Percentiles rank a stretch among this genome's conserved stretches.
These are phyloP conservation scores for Rosellinia necatrix DNA, from an alignment of 2,329 filamentous ascomycete genomes.

Conservation along the genomic window DNA sequence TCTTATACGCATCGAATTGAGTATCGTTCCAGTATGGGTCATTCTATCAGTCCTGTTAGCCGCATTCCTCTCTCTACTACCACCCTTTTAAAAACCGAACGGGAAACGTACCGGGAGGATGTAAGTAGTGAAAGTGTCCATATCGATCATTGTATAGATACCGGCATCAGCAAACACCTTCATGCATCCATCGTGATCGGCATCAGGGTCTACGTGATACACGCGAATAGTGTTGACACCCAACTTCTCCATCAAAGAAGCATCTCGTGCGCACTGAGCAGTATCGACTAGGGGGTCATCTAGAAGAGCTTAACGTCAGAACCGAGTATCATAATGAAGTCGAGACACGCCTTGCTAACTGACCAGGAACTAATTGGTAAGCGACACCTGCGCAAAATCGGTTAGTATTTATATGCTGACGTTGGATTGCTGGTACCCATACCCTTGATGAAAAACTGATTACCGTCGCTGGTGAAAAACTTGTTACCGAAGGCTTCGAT, in stretches of 20 bases:
- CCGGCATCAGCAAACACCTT: constrained; percentile 75
- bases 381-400: constrained; percentile 64
- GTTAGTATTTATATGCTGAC: constrained; percentile 12
- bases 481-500: constrained; percentile 72
- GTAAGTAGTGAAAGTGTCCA: constrained; percentile 75
- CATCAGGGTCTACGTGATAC: constrained; percentile 79
- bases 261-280: constrained; percentile 77
- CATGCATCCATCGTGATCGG: constrained; percentile 81
- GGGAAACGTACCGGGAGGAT: constrained; percentile 60
- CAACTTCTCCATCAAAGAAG: constrained; percentile 75
- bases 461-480: constrained; percentile 80
- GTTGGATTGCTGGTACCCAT: constrained; percentile 23
- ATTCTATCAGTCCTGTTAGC: constrained; percentile 45
- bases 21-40: constrained; percentile 72
- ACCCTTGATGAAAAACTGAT: constrained; percentile 87
- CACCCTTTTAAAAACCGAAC: neutral
- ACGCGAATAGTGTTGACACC: constrained; percentile 85
- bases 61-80: neutral
- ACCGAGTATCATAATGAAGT: neutral
- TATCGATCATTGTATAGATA: constrained; percentile 83
- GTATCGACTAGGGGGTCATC: constrained; percentile 78
- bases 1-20: constrained; percentile 69
- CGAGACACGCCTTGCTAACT: constrained; percentile 26
- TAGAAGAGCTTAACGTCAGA: constrained; percentile 25
- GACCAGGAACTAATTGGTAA: constrained; percentile 62